Conservation (phyloP, 345 rosid genomes). For the Gossypium turneri region DNA sequence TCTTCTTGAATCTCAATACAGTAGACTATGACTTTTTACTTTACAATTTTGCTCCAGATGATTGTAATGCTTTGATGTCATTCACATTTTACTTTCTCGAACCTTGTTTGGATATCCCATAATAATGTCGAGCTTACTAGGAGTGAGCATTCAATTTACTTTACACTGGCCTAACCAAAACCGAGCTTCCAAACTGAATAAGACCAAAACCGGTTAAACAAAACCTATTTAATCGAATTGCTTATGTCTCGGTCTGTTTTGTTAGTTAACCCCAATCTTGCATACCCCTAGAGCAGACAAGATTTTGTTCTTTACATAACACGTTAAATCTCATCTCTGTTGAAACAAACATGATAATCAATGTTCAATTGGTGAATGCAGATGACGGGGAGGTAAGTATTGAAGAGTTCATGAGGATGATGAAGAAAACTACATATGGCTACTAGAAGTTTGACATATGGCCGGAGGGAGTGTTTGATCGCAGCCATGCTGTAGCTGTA, state of each 20-base stretch:
- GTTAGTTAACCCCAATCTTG: not conserved
- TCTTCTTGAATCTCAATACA: not conserved
- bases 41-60: not conserved
- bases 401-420: conserved; percentile 73
- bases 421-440: conserved; percentile 58
- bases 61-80: not conserved
- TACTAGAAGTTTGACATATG: conserved; percentile 21
- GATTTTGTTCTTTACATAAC: not conserved
- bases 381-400: conserved; percentile 67
- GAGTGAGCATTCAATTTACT: too few relatives aligned
- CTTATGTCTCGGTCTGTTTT: not conserved
- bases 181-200: not conserved
- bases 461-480: conserved; percentile 17
- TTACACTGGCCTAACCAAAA: too few relatives aligned
- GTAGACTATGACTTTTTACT: not conserved
- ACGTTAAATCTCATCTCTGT: not conserved
- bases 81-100: not conserved
- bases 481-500: not conserved
- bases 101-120: too few relatives aligned
- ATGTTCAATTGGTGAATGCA: conserved; percentile 22
- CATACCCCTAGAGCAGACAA: too few relatives aligned
- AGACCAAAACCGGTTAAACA: too few relatives aligned
- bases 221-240: too few relatives aligned
- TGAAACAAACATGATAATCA: not conserved
- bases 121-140: too few relatives aligned